Evolutionary conservation across 768 basidiomycete genomes (phyloP), one percentile per base, ranked within the genome.

Genomic region (Sistotremastrum suecicum): DNA sequence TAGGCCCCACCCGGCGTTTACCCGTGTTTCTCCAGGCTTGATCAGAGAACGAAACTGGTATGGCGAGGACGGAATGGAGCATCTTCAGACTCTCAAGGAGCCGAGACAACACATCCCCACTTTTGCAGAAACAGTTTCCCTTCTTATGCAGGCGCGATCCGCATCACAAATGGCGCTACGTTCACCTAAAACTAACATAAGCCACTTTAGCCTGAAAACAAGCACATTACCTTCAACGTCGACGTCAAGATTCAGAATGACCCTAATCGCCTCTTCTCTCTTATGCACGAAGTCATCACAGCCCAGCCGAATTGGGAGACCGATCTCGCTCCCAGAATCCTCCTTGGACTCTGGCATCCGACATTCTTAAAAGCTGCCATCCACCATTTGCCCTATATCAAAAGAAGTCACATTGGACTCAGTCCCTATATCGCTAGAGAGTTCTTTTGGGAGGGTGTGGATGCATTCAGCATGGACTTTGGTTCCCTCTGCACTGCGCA

Each of bases 231-330:
- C 50, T 80, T 83, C 56, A 78, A 97, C 67, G 75, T 97, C 50
- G 94, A 98, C 59, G 86, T 95, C 58, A 99, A 99, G 65, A 74
- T 82, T 30, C 80, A 89, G 57, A 98, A 97, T 58, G 78, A 91
- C 57, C 90, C 94, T 0, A 78, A 78, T 46, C 75, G 74, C n/a
- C 71, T 94, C 33, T 95, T 92, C 65, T 58, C 63, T 28, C 66
- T 91, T 38, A 88, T 95, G 77, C 72, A 85, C 63, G 60, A 63
- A 37, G 67, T 72, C 48, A 77, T 94, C 48, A 67, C 74, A 9
- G 54, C 68, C 5, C 75, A 89, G 49, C 67, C 73, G 1, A 66
- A 73, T 32, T 94, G 83, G 83, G 73, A 88, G 62, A 78, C 74
- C 5, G 60, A 54, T 36, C 76, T 94, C 43, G 87, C 83, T 1